A percentile compares a stretch with the other conserved stretches of the same genome.
phyloP scores from a whole-genome alignment of 108 stramenopile genomes.

The Cafeteria roenbergensis region DNA sequence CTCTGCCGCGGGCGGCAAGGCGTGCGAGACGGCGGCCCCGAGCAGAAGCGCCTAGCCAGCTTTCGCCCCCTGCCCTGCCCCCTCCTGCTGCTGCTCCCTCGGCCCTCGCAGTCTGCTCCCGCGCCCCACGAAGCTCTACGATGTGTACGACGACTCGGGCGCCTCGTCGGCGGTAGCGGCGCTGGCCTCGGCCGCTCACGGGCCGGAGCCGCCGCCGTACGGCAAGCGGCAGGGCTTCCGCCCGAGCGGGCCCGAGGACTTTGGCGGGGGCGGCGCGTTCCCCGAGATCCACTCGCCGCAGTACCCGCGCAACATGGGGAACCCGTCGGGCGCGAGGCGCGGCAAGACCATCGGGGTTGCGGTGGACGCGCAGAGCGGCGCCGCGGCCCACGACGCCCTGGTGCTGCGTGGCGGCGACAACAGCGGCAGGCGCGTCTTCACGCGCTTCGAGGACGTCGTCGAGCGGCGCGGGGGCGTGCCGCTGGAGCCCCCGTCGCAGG shows the following conservation, averaged over 20 bases:
- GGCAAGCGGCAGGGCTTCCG: slow-evolving; percentile 57
- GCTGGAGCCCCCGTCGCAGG: slow-evolving; percentile 55
- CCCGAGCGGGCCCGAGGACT: slow-evolving; percentile 68
- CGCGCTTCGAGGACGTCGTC: slow-evolving; percentile 59
- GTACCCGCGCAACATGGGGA: slow-evolving; percentile 93
- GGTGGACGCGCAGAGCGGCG: slow-evolving; percentile 67
- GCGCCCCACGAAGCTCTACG: not conserved
- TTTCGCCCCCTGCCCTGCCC: too few relatives aligned
- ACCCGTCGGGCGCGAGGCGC: slow-evolving; percentile 48
- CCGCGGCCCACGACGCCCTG: slow-evolving; percentile 80
- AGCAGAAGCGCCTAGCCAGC: too few relatives aligned
- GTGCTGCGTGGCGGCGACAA: slow-evolving; percentile 78
- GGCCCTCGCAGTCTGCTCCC: not conserved
- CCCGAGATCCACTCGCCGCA: slow-evolving; percentile 97
- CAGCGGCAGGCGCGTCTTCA: slow-evolving; percentile 66
- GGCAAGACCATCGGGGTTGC: slow-evolving; percentile 69
- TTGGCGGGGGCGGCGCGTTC: slow-evolving; percentile 92
- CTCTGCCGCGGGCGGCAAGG: too few relatives aligned
- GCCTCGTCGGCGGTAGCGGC: not conserved
- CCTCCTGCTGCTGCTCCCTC: too few relatives aligned
- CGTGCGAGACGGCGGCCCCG: too few relatives aligned
- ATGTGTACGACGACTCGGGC: not conserved
- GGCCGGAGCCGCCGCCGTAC: not conserved
- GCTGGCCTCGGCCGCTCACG: not conserved
- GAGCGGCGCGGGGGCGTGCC: slow-evolving; percentile 59